Evolutionary conservation across 768 basidiomycete genomes (phyloP), one percentile per base, ranked within the genome.

Genomic region (Dictyophora rubrovolvata): DNA sequence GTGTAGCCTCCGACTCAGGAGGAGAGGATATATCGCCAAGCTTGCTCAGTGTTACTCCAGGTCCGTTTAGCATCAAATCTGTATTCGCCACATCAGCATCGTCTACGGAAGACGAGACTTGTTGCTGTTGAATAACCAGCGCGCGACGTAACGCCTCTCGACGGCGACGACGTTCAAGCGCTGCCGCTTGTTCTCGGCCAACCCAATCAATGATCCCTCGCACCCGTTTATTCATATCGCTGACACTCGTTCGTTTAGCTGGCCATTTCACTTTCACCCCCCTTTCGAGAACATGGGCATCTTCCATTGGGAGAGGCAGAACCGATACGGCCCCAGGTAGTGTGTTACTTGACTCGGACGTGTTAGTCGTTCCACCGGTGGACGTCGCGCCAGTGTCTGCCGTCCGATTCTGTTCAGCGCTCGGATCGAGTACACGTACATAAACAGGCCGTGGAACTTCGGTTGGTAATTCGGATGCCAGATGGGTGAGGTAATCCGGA

Each of bases 141-240:
- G 79, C 77, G 50, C 76, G 80, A 59, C 82, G 80, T 61, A 92
- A 68, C 1, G 88, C 84, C 52, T 86, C 84, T 63, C 79, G 77
- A 62, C 89, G 74, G 63, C 87, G 77, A 28, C 77, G 77, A 48
- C 89, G 81, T 67, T 90, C 89, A 37, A 79, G 75, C 10, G 86
- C 85, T 63, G 76, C 82, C 8, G 86, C 88, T 70, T 92, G 89
- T 67, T 92, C 88, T 59, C 91, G 77, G 28, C 87, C 89, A n/a
- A 96, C 91, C 84, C 89, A 97, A 66, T 96, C 94, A 18, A 95
- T 83, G 52, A 98, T 77, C 48, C 86, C 82, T 36, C 90, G 79
- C 21, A 95, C 90, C 22, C 95, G 84, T 73, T 96, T 96, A 70
- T 92, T 89, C 92, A 98, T 95, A 69, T 97, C 95, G 18, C 85